phyloP scores from a whole-genome alignment of 192 early-diverging fungal genomes.

The Podila epigama region DNA sequence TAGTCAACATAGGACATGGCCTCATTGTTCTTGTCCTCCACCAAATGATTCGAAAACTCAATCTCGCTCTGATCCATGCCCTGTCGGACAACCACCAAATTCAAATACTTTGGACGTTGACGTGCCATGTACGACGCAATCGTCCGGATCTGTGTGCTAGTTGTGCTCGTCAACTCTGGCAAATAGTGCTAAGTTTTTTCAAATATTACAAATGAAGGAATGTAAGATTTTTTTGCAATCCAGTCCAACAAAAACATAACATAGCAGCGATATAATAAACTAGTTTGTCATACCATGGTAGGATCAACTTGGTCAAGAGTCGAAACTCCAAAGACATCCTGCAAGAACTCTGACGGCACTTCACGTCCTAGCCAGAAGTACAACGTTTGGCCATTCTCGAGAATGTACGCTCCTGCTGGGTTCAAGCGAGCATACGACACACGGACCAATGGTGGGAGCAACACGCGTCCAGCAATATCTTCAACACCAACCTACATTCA shows the following conservation, averaged over 20 bases:
- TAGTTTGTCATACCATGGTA: conserved; percentile 57
- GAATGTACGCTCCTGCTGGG: conserved; percentile 79
- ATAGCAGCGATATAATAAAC: background rate
- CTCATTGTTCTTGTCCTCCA: conserved; percentile 91
- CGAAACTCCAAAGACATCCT: conserved; percentile 81
- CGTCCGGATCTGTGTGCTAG: conserved; percentile 61
- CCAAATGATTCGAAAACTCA: conserved; percentile 79
- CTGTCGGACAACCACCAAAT: conserved; percentile 83
- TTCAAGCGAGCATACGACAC: conserved; percentile 82
- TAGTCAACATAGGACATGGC: conserved; percentile 95
- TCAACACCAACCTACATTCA: background rate
- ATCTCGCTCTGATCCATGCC: conserved; percentile 83
- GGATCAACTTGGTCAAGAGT: conserved; percentile 75
- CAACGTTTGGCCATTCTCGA: conserved; percentile 83
- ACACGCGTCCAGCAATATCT: conserved; percentile 54
- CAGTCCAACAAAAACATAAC: background rate
- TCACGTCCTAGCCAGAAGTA: conserved; percentile 89
- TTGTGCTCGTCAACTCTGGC: conserved; percentile 70
- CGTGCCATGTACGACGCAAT: conserved; percentile 58
- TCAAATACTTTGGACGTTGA: conserved; percentile 69
- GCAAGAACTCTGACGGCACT: conserved; percentile 66
- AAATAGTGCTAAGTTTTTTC: conserved; percentile 57
- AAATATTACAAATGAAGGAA: background rate
- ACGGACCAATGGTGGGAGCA: conserved; percentile 73
- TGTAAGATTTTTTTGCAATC: too few species aligned